phyloP scores from a whole-genome alignment of 1,284 basidiomycete genomes.

The Cutaneotrichosporon cavernicola region DNA sequence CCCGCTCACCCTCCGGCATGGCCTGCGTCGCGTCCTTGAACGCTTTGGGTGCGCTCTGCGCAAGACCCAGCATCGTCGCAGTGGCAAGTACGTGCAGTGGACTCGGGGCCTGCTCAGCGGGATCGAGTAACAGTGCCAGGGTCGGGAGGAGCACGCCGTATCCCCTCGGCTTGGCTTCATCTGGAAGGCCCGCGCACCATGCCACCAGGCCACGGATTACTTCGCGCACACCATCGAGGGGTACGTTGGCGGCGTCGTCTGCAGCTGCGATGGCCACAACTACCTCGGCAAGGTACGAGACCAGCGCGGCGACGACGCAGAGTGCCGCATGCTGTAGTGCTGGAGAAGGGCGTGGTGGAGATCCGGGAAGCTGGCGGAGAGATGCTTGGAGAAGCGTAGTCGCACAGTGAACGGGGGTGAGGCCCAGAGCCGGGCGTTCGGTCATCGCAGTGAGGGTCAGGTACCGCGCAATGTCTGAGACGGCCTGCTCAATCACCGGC shows the following conservation, averaged over 20 bases:
- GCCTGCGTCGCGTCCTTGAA: conserved; percentile 84
- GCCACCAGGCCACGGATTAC: conserved; percentile 75
- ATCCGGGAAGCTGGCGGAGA: conserved; percentile 31
- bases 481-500: conserved; percentile 77
- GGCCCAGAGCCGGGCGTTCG: conserved; percentile 64
- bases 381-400: conserved; percentile 71
- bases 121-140: conserved; percentile 70
- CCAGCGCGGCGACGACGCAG: conserved; percentile 72
- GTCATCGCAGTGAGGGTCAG: conserved; percentile 58
- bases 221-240: conserved; percentile 64
- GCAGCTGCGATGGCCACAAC: conserved; percentile 59
- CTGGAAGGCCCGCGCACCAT: conserved; percentile 62
- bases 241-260: conserved; percentile 55
- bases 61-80: conserved; percentile 73
- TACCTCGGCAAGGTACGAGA: conserved; percentile 71
- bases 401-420: conserved; percentile 86
- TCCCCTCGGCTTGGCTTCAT: conserved; percentile 65
- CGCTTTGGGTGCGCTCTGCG: conserved; percentile 67
- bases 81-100: conserved; percentile 65
- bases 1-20: conserved; percentile 63
- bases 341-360: conserved; percentile 38
- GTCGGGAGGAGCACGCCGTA: conserved; percentile 78
- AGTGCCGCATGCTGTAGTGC: conserved; percentile 71
- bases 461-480: conserved; percentile 76
- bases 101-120: conserved; percentile 50